Base-by-base conservation (phyloP, 129 eudicot genomes). In the Centaurea solstitialis region DNA sequence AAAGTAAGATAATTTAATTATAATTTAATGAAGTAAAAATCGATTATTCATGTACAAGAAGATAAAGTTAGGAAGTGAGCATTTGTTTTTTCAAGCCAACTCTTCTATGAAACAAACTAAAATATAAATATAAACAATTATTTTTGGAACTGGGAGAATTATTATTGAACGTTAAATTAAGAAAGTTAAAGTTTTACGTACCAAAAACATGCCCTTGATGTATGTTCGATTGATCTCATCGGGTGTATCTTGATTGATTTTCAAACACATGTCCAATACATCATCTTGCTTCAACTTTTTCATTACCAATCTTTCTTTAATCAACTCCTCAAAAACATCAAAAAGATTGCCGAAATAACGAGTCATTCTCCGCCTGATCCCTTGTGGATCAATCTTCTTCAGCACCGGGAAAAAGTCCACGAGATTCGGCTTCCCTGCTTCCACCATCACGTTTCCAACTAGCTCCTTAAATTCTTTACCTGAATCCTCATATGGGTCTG, bases 391-490 rank as follows among this genome's bases (percentile, higher is more conserved):
- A 2, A 26, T 26, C 30, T 26, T 26, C 30, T 26, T 26, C 30
- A 26, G 2, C 30, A 26, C 2, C 30, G 30, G 30, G 2, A 26
- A 26, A 26, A 26, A 26, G 30, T 26, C 30, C 30, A 26, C 30
- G 2, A 72, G 30, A 43, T 83, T 83, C 8, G 86, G 82, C 82
- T 45, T 76, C 11, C 73, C 86, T 5, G 35, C 67, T 47, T 50
- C 86, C 80, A 30, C 86, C 82, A 77, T 57, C 4, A 83, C 2
- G 26, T 59, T 20, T 20, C 73, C 66, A 22, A 71, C 40, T n/a
- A 83, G 28, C 7, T 83, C 78, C 78, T 35, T 83, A 40, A 83
- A 83, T 68, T 76, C 86, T 23, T 71, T 66, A 15, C 78, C 80
- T 7, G 39, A 37, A 35, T 23, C 69, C 21, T 65, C 45, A 61